A percentile compares a stretch with the other conserved stretches of the same genome.
These are phyloP conservation scores for Ephemerocybe angulata DNA, from an alignment of 768 basidiomycete species.

Conservation along the genomic window DNA sequence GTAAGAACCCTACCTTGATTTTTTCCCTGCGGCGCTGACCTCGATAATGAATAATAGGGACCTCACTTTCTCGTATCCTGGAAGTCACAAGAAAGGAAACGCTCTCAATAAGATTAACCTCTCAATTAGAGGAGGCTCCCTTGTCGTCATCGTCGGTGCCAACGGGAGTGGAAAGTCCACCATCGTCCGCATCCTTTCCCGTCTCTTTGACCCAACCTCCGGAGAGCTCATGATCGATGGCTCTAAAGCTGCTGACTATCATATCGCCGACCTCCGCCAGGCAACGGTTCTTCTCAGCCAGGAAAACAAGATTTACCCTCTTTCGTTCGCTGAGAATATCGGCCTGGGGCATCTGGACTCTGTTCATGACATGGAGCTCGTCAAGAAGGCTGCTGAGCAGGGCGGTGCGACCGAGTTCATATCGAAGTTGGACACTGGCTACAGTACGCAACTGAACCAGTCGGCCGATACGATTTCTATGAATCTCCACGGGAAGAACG, in stretches of 20 bases:
- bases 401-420: conserved; percentile 42
- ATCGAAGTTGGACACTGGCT: conserved; percentile 34
- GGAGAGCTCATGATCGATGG: conserved; percentile 46
- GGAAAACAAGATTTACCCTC: conserved; percentile 45
- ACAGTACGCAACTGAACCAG: conserved; percentile 38
- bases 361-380: conserved; percentile 15
- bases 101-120: conserved; percentile 41
- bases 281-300: conserved; percentile 49
- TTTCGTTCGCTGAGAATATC: conserved; percentile 41
- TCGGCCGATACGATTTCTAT: conserved; percentile 6
- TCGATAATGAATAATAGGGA: conserved; percentile 32
- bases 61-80: conserved; percentile 52
- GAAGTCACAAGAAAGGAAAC: conserved; percentile 28
- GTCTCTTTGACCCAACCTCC: conserved; percentile 43
- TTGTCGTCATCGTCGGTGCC: conserved; percentile 54
- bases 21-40: not conserved
- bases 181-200: conserved; percentile 45
- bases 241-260: conserved; percentile 33
- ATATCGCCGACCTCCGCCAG: conserved; percentile 35
- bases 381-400: conserved; percentile 31
- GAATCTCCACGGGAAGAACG: conserved; percentile 24
- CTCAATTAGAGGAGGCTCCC: conserved; percentile 40
- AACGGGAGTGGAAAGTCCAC: conserved; percentile 59
- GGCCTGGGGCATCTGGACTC: conserved; percentile 27
- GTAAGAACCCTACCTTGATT: conserved; percentile 6